Conservation (phyloP, 768 basidiomycete species). For the Hirschioporus abietinus region DNA sequence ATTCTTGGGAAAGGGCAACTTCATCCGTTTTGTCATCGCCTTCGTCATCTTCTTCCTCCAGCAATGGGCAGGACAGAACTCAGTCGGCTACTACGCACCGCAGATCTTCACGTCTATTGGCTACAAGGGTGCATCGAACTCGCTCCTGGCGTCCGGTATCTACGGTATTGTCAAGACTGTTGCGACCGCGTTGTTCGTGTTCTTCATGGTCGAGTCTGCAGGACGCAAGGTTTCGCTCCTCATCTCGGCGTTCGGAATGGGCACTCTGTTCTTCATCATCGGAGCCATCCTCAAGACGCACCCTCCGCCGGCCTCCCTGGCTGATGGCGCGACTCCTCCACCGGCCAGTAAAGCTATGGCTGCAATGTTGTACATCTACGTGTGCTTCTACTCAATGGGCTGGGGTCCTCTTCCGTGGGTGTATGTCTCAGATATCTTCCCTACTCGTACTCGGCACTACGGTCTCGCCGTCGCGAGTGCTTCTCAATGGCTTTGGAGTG, state of each 20-base stretch:
- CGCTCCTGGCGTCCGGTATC: constrained; percentile 67
- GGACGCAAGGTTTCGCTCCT: constrained; percentile 69
- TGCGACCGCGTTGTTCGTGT: constrained; percentile 60
- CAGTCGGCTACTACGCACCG: constrained; percentile 70
- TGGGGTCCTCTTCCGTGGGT: constrained; percentile 72
- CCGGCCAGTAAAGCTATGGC: constrained; percentile 74
- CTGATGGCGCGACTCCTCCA: constrained; percentile 32
- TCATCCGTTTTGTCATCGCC: constrained; percentile 79
- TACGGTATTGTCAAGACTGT: constrained; percentile 66
- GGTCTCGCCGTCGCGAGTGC: constrained; percentile 71
- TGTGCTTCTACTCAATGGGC: constrained; percentile 84
- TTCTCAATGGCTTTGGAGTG: constrained; percentile 82
- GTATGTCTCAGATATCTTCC: constrained; percentile 82
- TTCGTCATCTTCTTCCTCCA: constrained; percentile 75
- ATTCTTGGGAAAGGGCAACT: constrained; percentile 78
- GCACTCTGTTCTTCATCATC: constrained; percentile 73
- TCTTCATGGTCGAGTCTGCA: constrained; percentile 59
- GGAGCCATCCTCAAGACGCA: constrained; percentile 80
- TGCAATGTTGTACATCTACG: constrained; percentile 80
- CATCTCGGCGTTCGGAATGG: constrained; percentile 77
- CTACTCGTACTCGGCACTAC: constrained; percentile 76
- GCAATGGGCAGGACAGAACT: constrained; percentile 83
- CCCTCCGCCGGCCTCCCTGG: constrained; percentile 40
- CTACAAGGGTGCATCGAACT: constrained; percentile 50
- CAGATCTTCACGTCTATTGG: constrained; percentile 74